These are phyloP conservation scores for Pichia kluyveri DNA, from an alignment of 805 yeast genomes.

Conservation along the genomic window DNA sequence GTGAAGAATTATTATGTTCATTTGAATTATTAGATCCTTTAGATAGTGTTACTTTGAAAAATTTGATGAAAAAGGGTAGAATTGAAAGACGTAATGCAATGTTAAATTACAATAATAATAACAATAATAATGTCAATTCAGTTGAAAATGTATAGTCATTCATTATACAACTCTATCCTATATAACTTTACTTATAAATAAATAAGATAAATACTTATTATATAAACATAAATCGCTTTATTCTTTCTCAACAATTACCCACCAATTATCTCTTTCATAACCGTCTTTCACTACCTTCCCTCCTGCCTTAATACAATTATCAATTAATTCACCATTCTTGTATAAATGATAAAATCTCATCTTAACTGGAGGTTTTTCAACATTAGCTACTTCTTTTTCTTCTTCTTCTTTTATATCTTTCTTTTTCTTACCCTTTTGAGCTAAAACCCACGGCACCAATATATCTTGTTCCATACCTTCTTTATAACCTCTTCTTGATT, in stretches of 20 bases:
- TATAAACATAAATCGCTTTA: no score
- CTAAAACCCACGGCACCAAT: slow-evolving; percentile 90
- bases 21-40: slow-evolving; percentile 91
- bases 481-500: slow-evolving; percentile 81
- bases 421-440: slow-evolving; percentile 35
- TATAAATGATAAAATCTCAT: slow-evolving; percentile 87
- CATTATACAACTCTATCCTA: background rate
- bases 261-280: slow-evolving; percentile 94
- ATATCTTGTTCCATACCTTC: slow-evolving; percentile 92
- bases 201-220: no score
- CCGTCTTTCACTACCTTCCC: slow-evolving; percentile 61
- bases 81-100: slow-evolving; percentile 68
- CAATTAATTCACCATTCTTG: slow-evolving; percentile 70
- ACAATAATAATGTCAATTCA: background rate
- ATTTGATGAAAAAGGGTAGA: slow-evolving; percentile 89
- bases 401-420: slow-evolving; percentile 14
- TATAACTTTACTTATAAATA: no score
- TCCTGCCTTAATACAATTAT: slow-evolving; percentile 65
- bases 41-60: slow-evolving; percentile 87
- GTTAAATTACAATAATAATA: slow-evolving; percentile 11
- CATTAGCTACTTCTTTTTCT: background rate
- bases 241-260: slow-evolving; percentile 40
- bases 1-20: slow-evolving; percentile 85
- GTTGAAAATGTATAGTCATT: background rate
- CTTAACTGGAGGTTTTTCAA: slow-evolving; percentile 37